Evolutionary conservation across 805 yeast genomes (phyloP), one percentile per base, ranked within the genome.

Genomic region (Kazachstania bromeliacearum): DNA sequence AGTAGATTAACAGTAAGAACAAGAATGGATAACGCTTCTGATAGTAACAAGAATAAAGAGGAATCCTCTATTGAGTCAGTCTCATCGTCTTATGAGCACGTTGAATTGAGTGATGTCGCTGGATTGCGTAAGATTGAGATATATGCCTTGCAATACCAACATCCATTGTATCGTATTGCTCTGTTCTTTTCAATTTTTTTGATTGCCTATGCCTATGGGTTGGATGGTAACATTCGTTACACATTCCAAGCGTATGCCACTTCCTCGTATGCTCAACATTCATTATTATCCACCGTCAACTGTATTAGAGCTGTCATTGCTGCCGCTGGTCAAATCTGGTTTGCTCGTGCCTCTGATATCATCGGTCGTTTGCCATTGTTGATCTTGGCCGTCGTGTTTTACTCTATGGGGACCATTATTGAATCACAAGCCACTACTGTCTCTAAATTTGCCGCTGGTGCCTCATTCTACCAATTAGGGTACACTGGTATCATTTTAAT

Each of bases 81-180:
- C n/a, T n/a, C n/a, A n/a, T n/a, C n/a, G n/a, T n/a, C n/a, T n/a
- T n/a, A n/a, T n/a, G n/a, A n/a, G n/a, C n/a, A n/a, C n/a, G 10
- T 9, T 27, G 17, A 16, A 27, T 16, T 10, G 8, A n/a, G 21
- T 3, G 32, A 29, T 18, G 9, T 44, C 36, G 49, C 51, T 10
- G 84, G 83, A 44, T 75, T 79, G 22, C 55, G 69, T 37, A 73
- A 70, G 44, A 66, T 71, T 16, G 83, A 79, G 52, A 60, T 75
- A 20, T 63, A 74, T 42, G 64, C 73, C 14, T 63, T 63, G 20
- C 77, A 73, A 42, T 75, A 72, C 81, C 75, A 51, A 75, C 74
- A 5, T 68, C 80, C 29, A 68, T 75, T 42, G 76, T 73, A 33
- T 13, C 68, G 68, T 36, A 42, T 64, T 7, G 42, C 62, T 4